Evolutionary conservation across 2,329 filamentous ascomycete species (phyloP).

Genomic region (Samsoniella hepiali): DNA sequence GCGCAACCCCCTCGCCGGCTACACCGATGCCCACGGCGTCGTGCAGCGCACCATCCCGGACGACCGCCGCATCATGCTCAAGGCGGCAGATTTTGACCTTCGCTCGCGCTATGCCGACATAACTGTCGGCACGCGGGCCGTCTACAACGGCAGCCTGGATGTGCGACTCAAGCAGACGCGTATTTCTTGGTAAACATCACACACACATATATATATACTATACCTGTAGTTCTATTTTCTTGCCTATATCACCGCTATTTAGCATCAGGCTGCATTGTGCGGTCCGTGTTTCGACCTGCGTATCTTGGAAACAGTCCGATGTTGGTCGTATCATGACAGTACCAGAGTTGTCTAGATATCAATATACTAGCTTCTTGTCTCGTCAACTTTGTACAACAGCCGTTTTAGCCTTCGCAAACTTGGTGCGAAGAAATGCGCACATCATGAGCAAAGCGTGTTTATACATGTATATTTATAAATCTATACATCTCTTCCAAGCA

Average conservation of each 20-base stretch:
- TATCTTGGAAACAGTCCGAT: neutral
- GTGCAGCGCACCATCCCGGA: conserved; percentile 41
- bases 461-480: neutral
- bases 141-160: conserved; percentile 46
- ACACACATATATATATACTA: neutral
- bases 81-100: conserved; percentile 55
- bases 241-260: neutral
- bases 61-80: conserved; percentile 54
- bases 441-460: neutral
- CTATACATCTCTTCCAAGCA: neutral
- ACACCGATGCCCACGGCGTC: conserved; percentile 4
- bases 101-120: conserved; percentile 48
- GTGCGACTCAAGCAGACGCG: conserved; percentile 44
- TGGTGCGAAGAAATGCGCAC: neutral
- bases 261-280: neutral
- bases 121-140: conserved; percentile 51
- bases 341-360: neutral
- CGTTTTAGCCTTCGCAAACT: too few relatives aligned
- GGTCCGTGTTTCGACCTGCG: too few relatives aligned
- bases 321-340: neutral
- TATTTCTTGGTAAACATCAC: conserved; percentile 44
- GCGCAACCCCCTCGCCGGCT: conserved; percentile 8
- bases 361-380: too few relatives aligned
- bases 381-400: too few relatives aligned
- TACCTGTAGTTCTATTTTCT: neutral